These are phyloP conservation scores for Macadamia integrifolia DNA, from an alignment of 164 flowering plant species.

Conservation along the genomic window DNA sequence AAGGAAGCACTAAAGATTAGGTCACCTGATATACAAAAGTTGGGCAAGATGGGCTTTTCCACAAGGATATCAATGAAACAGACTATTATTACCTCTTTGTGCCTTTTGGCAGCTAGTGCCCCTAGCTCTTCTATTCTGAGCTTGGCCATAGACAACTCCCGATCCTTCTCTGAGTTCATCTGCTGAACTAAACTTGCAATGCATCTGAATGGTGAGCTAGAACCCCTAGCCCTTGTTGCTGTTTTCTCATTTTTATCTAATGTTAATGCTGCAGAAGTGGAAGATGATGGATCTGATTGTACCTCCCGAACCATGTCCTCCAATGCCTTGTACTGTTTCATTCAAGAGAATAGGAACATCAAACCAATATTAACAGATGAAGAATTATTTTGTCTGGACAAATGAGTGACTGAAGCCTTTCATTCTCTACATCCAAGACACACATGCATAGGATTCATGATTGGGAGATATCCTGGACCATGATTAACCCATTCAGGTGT, in stretches of 20 bases:
- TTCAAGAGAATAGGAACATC: slow-evolving; percentile 9
- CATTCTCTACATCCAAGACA: background rate
- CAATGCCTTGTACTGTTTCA: slow-evolving; percentile 64
- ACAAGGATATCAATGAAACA: background rate
- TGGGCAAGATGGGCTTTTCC: too few relatives aligned
- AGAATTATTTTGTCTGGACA: background rate
- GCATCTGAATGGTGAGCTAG: slow-evolving; percentile 92
- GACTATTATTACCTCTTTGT: slow-evolving; percentile 58
- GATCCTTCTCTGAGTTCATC: slow-evolving; percentile 73
- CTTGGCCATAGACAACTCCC: slow-evolving; percentile 59
- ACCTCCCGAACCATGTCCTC: slow-evolving; percentile 70
- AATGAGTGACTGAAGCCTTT: background rate
- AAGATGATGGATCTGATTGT: slow-evolving; percentile 31
- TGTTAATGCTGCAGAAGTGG: slow-evolving; percentile 21
- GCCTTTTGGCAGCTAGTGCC: slow-evolving; percentile 45
- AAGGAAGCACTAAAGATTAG: background rate
- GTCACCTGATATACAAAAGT: too few relatives aligned
- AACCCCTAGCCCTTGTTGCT: slow-evolving; percentile 64
- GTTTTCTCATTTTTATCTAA: slow-evolving; percentile 44
- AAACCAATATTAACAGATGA: background rate
- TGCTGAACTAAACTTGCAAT: slow-evolving; percentile 71
- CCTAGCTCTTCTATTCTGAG: slow-evolving; percentile 67
- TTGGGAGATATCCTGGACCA: background rate
- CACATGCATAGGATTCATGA: background rate
- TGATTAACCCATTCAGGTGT: background rate